Evolutionary conservation across 2,329 filamentous ascomycete species (phyloP).

Genomic region (Decorospora gaudefroyi): DNA sequence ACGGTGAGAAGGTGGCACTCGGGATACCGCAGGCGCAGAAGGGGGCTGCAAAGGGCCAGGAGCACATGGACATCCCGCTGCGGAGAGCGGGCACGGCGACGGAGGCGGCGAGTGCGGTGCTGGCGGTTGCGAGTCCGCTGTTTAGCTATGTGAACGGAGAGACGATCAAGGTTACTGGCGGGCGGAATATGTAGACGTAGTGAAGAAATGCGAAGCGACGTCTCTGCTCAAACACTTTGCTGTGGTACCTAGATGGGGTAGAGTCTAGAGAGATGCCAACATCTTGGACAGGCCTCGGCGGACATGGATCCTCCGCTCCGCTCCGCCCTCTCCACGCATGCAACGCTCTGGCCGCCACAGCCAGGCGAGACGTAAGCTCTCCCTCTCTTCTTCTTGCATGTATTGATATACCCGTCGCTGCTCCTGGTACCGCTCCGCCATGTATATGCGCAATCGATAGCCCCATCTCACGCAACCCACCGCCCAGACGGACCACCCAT

Average conservation of each 20-base stretch:
- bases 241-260: conserved; percentile 8
- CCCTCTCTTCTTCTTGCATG: conserved; percentile 10
- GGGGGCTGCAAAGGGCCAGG: conserved; percentile 36
- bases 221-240: conserved; percentile 14
- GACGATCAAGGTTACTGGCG: conserved; percentile 84
- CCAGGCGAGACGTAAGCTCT: conserved; percentile 9
- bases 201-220: not conserved
- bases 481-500: conserved; percentile 13
- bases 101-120: conserved; percentile 76
- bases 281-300: conserved; percentile 17
- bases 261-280: conserved; percentile 26
- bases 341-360: conserved; percentile 9
- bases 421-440: conserved; percentile 28
- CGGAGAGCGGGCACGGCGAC: conserved; percentile 75
- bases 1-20: conserved; percentile 61
- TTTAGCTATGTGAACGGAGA: conserved; percentile 86
- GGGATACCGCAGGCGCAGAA: conserved; percentile 53
- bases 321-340: conserved; percentile 25
- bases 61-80: conserved; percentile 73
- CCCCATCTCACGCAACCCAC: conserved; percentile 4
- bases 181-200: conserved; percentile 61
- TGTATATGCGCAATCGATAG: conserved; percentile 37
- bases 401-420: conserved; percentile 15
- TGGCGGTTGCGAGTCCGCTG: conserved; percentile 79
- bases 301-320: conserved; percentile 20